Evolutionary conservation across 169 alveolate genomes (phyloP).

Genomic region (Plasmodium coatneyi): DNA sequence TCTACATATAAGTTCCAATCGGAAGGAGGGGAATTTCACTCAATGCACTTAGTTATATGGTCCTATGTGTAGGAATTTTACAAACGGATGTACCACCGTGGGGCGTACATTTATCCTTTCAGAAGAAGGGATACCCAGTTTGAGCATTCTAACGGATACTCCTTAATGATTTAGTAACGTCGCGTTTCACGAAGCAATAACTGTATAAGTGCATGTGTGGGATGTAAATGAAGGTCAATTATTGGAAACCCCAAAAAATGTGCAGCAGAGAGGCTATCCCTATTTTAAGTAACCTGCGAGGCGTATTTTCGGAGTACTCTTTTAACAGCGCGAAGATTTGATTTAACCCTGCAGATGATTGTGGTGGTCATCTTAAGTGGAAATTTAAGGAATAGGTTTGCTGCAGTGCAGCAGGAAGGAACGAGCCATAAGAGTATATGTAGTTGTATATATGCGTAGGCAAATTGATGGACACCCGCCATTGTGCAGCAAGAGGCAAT

Average conservation of each 20-base stretch:
- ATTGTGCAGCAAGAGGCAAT: background rate
- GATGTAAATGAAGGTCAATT: background rate
- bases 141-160: background rate
- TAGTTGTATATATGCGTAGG: background rate
- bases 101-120: background rate
- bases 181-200: background rate
- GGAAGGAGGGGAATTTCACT: background rate
- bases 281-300: background rate
- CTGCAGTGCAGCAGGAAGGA: background rate
- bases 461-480: background rate
- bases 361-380: background rate
- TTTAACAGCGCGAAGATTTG: background rate
- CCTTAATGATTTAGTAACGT: background rate
- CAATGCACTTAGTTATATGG: background rate
- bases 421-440: background rate
- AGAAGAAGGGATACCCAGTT: background rate
- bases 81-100: background rate
- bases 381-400: background rate
- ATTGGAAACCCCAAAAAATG: background rate
- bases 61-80: background rate
- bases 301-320: background rate
- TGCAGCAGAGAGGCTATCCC: background rate
- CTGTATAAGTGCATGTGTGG: background rate
- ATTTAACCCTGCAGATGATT: background rate
- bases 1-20: background rate